Evolutionary conservation across 305 asterid species (phyloP), one percentile per base, ranked within the genome.

Genomic region (Lippia alba): DNA sequence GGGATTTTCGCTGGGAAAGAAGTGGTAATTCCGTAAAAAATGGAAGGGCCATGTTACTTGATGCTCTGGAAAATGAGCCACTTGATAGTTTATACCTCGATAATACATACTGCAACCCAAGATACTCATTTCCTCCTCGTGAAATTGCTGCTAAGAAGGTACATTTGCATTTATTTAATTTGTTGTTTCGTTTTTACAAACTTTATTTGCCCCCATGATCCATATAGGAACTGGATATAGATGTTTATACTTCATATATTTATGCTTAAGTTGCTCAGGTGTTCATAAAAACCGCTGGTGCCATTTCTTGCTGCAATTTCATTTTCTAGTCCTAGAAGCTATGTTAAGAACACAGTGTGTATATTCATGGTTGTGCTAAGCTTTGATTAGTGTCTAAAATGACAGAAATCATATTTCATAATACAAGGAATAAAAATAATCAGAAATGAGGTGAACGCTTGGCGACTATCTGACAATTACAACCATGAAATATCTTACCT

Each of bases 1-100:
- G 98, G 76, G 98, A 92, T 81, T 92, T 92, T 68, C 91, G 96
- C 56, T 92, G 98, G 97, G 94, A 92, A 78, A 73, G 60, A 41
- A 64, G 61, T 65, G 72, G 75, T 44, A 62, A 69, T 64, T 80
- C 78, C 64, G 78, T 75, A 2, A 79, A 78, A 72, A 73, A 50
- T 71, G 87, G 87, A 78, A 90, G 80, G 79, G 64, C 83, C 34
- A 70, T 85, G 92, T 72, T 89, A 65, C 94, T 84, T 62, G 85
- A 86, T 73, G 93, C 92, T 81, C 86, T 92, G 71, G 80, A 86
- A 78, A 74, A 81, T 50, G 80, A 76, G 78, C 80, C 77, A 15
- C 81, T 83, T 16, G 86, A 88, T 78, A 61, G 51, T 36, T 63
- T 92, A 11, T 78, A 83, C 83, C 74, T 92, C 58, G 98, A 92